Evolutionary conservation across 768 basidiomycete genomes (phyloP), one percentile per base, ranked within the genome.

Genomic region (Mycena capillaripes): DNA sequence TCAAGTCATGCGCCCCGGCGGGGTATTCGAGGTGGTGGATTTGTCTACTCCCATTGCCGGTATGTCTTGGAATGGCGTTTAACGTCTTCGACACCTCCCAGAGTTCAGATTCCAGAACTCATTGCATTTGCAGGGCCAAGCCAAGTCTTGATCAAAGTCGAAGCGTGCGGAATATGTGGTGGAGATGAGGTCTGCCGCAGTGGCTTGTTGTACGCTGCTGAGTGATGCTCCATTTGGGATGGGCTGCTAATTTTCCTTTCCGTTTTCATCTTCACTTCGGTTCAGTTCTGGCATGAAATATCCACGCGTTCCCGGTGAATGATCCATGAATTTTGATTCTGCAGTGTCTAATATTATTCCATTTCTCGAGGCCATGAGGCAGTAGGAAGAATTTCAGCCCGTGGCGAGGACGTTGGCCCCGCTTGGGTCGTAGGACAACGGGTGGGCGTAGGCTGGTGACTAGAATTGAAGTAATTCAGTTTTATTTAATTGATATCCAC

Each of bases 381-480:
- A 12, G 38, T 68, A n/a, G 23, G 73, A 34, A 21, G 75, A 38
- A 46, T 79, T 77, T 74, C 78, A 30, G 77, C 72, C 9, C 77
- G 77, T 3, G 70, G 79, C 14, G 69, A 74, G 9, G 50, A 77
- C 6, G 73, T 67, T 23, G 76, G 78, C 50, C 56, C 50, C 12
- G 27, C 52, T 19, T 80, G 76, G 77, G 78, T 69, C 57, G 42
- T 77, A n/a, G 80, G 80, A 23, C 74, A 79, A 36, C 78, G 78
- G n/a, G 79, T 82, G 27, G 81, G 81, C 32, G 74, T 73, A 16
- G 78, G 78, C 17, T 81, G 80, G 80, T 77, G n/a, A n/a, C n/a
- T n/a, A n/a, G n/a, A n/a, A n/a, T n/a, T n/a, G n/a, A 76, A 38
- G 78, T 23, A 25, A 34, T 16, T 38, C 46, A 10, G 38, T 38